Evolutionary conservation across 345 rosid genomes (phyloP), one percentile per base, ranked within the genome.

Genomic region (Ailanthus altissimus): DNA sequence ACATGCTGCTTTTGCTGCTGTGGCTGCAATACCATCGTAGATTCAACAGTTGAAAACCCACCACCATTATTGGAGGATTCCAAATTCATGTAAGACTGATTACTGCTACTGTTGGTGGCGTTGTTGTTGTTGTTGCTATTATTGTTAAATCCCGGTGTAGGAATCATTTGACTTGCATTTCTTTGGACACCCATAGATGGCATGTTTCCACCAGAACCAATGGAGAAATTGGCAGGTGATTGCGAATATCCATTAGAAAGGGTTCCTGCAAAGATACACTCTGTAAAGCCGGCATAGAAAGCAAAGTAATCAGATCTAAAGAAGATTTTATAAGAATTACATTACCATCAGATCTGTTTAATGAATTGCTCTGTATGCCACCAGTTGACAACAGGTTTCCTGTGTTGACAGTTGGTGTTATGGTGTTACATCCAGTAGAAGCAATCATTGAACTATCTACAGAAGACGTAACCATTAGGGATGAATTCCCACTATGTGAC

Each of bases 81-180:
- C 85, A 85, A 77, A 85, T 70, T 87, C 87, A 89, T 53, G 73
- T 87, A 90, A 79, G 94, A 82, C 77, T 86, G 97, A 73, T 69
- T 86, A 75, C 81, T 85, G 63, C 66, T 77, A 66, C 72, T 85
- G 77, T 70, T 86, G 62, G 53, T 85, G 58, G 53, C 84, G 51
- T 63, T 88, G 80, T 12, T 51, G n/a, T 51, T 54, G 51, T 49
- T 49, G 51, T 14, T 80, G 75, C 25, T 84, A 74, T 68, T 87
- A 54, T 66, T 84, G 72, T 78, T 88, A 66, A 89, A 93, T 57
- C 99, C 98, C 73, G 99, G 99, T 59, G 98, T 91, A 68, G 99
- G 99, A 81, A 96, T 92, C 98, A 96, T 93, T 80, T 90, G 97
- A 82, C 90, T 83, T 67, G 84, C 56, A 86, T 84, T 86, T 83